phyloP scores from a whole-genome alignment of 2,329 filamentous ascomycete species.

The Paecilomyces dactylethromorphus region DNA sequence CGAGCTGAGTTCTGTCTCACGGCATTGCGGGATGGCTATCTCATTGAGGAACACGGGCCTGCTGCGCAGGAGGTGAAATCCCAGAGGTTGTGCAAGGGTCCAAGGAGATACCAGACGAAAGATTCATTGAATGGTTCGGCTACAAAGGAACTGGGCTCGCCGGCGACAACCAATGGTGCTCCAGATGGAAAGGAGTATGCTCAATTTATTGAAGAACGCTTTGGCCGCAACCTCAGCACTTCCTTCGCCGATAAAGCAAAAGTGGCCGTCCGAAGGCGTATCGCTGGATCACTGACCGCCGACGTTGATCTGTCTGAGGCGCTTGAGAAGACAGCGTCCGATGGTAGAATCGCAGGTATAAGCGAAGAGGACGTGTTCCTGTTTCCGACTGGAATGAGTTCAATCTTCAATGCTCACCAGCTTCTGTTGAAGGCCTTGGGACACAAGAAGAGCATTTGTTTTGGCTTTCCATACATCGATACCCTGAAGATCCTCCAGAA shows the following conservation, averaged over 20 bases:
- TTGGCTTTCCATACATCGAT: slow-evolving; percentile 97
- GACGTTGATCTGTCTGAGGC: slow-evolving; percentile 61
- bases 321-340: slow-evolving; percentile 35
- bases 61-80: slow-evolving; percentile 11
- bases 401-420: slow-evolving; percentile 84
- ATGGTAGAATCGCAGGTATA: slow-evolving; percentile 48
- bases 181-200: slow-evolving; percentile 58
- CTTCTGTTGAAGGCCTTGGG: slow-evolving; percentile 61
- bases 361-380: slow-evolving; percentile 84
- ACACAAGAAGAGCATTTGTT: slow-evolving; percentile 71
- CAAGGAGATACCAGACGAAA: slow-evolving; percentile 68
- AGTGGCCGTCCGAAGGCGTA: slow-evolving; percentile 76
- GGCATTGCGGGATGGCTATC: slow-evolving; percentile 63
- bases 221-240: slow-evolving; percentile 81
- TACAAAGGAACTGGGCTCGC: slow-evolving; percentile 25
- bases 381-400: slow-evolving; percentile 86
- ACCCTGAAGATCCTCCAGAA: slow-evolving; percentile 93
- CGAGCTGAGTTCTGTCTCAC: slow-evolving; percentile 82
- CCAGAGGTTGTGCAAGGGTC: slow-evolving; percentile 57
- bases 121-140: slow-evolving; percentile 44
- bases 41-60: slow-evolving; percentile 45
- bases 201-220: slow-evolving; percentile 86
- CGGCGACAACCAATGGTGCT: slow-evolving; percentile 12
- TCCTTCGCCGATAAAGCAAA: slow-evolving; percentile 75
- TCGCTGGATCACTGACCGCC: slow-evolving; percentile 74